Base-by-base conservation (phyloP, 179 eudicot genomes). In the Nepenthes alata region DNA sequence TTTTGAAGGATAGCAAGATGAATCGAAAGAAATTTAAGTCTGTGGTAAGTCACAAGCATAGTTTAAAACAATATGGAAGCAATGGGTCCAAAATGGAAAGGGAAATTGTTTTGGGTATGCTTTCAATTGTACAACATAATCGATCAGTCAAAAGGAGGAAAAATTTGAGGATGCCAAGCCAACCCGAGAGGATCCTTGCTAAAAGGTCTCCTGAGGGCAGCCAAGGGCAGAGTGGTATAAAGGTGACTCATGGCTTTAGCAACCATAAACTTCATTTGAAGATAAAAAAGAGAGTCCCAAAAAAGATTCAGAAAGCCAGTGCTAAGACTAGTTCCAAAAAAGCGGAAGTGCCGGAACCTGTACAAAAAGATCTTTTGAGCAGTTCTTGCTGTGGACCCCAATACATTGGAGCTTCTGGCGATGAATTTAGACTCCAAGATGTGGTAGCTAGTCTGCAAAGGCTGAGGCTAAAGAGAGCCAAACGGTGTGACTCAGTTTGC, bases 401-500 rank as follows among this genome's bases (percentile, higher is more conserved):
- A n/a, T 57, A 67, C 53, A 65, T 35, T 25, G 11, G 74, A 55
- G 36, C 62, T 44, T 75, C 74, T 66, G 65, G 68, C 35, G 68
- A 69, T 41, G 78, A 70, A 35, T 48, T 61, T 12, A 61, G 37
- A 48, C 56, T 61, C 39, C 68, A 64, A 47, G 72, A 73, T 52
- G 45, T 59, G 47, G 49, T 63, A 25, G 53, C 47, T 56, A 60
- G 45, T 55, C 52, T 71, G 55, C 60, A 48, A 53, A 74, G 62
- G 66, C 72, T 54, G 47, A 76, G 54, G 76, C 71, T 56, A 55
- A 65, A 55, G 58, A 76, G 68, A 68, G 61, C 64, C 54, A 78
- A 61, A 61, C 55, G 53, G 35, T 62, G 36, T 39, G 82, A 78
- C 64, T 69, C 82, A 14, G 82, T 78, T 66, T 84, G 90, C 67